Evolutionary conservation across 2,329 filamentous ascomycete genomes (phyloP).

Genomic region (Akanthomyces dipterigenus): DNA sequence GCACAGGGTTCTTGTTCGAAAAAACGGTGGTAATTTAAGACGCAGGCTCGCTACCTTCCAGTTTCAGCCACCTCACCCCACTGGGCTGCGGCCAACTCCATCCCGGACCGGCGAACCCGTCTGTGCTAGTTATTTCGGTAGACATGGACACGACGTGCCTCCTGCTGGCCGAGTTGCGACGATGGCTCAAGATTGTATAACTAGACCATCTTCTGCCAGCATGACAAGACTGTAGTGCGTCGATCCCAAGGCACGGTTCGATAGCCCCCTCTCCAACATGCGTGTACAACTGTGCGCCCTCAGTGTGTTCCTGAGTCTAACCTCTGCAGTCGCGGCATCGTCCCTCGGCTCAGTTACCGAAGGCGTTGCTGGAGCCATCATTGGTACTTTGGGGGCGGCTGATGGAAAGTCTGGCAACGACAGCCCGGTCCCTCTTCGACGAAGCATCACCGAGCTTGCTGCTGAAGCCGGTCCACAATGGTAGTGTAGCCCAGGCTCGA

Average conservation of each 20-base stretch:
- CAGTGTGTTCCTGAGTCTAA: background rate
- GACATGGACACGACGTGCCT: background rate
- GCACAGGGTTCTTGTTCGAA: background rate
- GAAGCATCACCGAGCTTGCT: conserved; percentile 42
- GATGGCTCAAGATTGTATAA: background rate
- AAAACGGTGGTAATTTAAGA: background rate
- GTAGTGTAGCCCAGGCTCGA: conserved; percentile 14
- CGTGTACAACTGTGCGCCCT: background rate
- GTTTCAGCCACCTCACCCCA: conserved; percentile 1
- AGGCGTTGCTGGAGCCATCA: background rate
- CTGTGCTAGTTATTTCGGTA: background rate
- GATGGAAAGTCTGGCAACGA: background rate
- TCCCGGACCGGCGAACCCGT: background rate
- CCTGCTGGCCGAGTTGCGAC: background rate
- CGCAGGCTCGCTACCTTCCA: background rate
- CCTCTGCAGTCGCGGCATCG: background rate
- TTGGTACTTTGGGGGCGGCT: background rate
- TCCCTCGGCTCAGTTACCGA: background rate
- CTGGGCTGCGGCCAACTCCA: background rate
- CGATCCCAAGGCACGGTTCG: background rate
- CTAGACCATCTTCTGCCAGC: background rate
- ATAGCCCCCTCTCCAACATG: background rate
- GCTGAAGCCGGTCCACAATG: conserved; percentile 36
- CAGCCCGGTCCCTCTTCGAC: conserved; percentile 33
- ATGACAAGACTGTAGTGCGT: background rate